Percentiles rank a stretch among this genome's conserved stretches.
Evolutionary conservation across 371 early-diverging fungal genomes (phyloP).

Genomic region (Funneliformis caledonium): DNA sequence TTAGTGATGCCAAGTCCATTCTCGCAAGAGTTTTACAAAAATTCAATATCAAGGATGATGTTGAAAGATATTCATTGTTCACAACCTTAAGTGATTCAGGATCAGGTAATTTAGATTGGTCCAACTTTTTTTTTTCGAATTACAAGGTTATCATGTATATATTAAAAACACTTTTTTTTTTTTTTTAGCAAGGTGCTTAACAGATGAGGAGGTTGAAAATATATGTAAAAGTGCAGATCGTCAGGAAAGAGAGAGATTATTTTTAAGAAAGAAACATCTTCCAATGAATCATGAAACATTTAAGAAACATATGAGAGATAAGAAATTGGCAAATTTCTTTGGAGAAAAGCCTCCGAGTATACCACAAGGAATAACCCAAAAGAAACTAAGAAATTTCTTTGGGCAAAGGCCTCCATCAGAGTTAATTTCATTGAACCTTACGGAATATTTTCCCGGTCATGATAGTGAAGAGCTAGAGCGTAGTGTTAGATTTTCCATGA

Average conservation of each 20-base stretch:
- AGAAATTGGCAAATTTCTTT: conserved; percentile 30
- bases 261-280: conserved; percentile 74
- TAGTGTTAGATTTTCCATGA: conserved; percentile 41
- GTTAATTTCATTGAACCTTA: conserved; percentile 84
- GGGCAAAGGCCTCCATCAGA: conserved; percentile 94
- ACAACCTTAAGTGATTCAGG: conserved; percentile 66
- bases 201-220: conserved; percentile 71
- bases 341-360: conserved; percentile 36
- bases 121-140: background rate
- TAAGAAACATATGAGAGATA: conserved; percentile 58
- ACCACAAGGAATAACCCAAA: conserved; percentile 13
- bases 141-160: background rate
- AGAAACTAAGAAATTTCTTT: conserved; percentile 64
- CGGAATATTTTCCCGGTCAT: conserved; percentile 83
- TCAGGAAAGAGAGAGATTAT: conserved; percentile 76
- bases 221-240: conserved; percentile 73
- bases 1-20: conserved; percentile 57
- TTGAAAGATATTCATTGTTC: conserved; percentile 67
- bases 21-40: conserved; percentile 69
- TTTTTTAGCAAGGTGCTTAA: conserved; percentile 62
- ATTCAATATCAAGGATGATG: conserved; percentile 65
- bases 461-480: conserved; percentile 40
- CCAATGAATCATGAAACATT: conserved; percentile 66
- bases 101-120: conserved; percentile 46
- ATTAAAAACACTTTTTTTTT: background rate